Evolutionary conservation across 768 basidiomycete genomes (phyloP).

Genomic region (Termitomyces sp.): DNA sequence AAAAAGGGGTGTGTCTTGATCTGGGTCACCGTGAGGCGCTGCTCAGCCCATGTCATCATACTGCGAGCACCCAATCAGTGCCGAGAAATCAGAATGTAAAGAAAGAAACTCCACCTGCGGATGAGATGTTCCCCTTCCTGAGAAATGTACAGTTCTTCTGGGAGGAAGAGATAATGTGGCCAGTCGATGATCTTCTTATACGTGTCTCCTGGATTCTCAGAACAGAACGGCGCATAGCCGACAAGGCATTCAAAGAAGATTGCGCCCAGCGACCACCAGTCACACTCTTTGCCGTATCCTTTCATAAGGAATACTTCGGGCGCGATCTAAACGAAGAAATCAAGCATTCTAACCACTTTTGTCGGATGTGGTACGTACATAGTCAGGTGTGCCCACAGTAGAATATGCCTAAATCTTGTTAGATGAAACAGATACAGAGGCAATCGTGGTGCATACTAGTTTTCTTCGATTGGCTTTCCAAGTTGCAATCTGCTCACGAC

Average conservation of each 20-base stretch:
- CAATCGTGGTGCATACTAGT: slow-evolving; percentile 45
- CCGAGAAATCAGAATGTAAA: neutral
- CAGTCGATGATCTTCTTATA: slow-evolving; percentile 99
- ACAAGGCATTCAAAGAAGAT: slow-evolving; percentile 99
- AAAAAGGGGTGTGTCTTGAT: slow-evolving; percentile 94
- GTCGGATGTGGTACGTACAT: slow-evolving; percentile 38
- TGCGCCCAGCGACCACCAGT: slow-evolving; percentile 99
- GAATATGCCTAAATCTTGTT: slow-evolving; percentile 72
- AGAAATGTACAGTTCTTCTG: slow-evolving; percentile 92
- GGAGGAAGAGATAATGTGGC: slow-evolving; percentile 87
- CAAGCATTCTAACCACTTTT: neutral
- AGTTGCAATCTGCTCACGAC: slow-evolving; percentile 92
- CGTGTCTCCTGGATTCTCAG: slow-evolving; percentile 94
- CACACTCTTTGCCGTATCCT: slow-evolving; percentile 97
- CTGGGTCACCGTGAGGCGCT: slow-evolving; percentile 73
- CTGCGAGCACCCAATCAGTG: slow-evolving; percentile 28
- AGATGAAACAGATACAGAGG: neutral
- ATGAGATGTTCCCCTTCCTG: slow-evolving; percentile 90
- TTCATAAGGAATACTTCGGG: slow-evolving; percentile 97
- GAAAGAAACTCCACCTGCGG: slow-evolving; percentile 48
- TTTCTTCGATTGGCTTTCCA: slow-evolving; percentile 99
- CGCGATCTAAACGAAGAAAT: slow-evolving; percentile 59
- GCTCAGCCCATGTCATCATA: slow-evolving; percentile 81
- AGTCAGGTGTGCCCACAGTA: slow-evolving; percentile 67
- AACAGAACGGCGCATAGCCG: slow-evolving; percentile 97